phyloP scores from a whole-genome alignment of 2,329 filamentous ascomycete genomes.

The Colletotrichum spaethianum region DNA sequence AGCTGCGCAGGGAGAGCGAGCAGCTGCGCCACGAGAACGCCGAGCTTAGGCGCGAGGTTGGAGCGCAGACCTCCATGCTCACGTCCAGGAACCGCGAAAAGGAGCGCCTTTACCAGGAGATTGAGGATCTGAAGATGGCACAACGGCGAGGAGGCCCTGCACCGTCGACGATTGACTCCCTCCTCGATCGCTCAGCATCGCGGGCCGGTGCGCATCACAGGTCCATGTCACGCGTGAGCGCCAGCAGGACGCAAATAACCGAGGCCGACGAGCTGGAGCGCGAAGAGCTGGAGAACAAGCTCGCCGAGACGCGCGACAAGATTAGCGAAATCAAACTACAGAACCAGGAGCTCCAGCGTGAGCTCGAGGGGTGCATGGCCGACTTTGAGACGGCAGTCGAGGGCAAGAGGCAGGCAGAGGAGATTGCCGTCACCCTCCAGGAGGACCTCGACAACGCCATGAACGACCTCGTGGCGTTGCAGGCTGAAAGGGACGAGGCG shows the following conservation, averaged over 20 bases:
- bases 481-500: conserved; percentile 89
- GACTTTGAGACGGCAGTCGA: conserved; percentile 83
- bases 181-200: conserved; percentile 94
- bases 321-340: conserved; percentile 88
- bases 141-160: conserved; percentile 78
- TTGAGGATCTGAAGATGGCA: conserved; percentile 94
- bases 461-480: conserved; percentile 83
- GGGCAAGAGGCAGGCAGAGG: conserved; percentile 72
- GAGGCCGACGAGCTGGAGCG: conserved; percentile 80
- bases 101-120: conserved; percentile 94
- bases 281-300: conserved; percentile 87
- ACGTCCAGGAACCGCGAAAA: conserved; percentile 96
- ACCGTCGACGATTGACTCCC: conserved; percentile 84
- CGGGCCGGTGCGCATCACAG: conserved; percentile 79
- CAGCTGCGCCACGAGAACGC: conserved; percentile 93
- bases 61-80: conserved; percentile 97
- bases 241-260: conserved; percentile 73
- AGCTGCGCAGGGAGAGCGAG: conserved; percentile 77
- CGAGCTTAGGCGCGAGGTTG: conserved; percentile 90
- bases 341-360: conserved; percentile 89
- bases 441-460: conserved; percentile 85
- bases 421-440: conserved; percentile 75
- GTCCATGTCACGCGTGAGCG: conserved; percentile 81
- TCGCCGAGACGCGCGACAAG: conserved; percentile 87
- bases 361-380: conserved; percentile 83